A percentile compares a stretch with the other conserved stretches of the same genome.
phyloP scores from a whole-genome alignment of 2,329 filamentous ascomycete genomes.

The Sclerotinia trifoliorum region DNA sequence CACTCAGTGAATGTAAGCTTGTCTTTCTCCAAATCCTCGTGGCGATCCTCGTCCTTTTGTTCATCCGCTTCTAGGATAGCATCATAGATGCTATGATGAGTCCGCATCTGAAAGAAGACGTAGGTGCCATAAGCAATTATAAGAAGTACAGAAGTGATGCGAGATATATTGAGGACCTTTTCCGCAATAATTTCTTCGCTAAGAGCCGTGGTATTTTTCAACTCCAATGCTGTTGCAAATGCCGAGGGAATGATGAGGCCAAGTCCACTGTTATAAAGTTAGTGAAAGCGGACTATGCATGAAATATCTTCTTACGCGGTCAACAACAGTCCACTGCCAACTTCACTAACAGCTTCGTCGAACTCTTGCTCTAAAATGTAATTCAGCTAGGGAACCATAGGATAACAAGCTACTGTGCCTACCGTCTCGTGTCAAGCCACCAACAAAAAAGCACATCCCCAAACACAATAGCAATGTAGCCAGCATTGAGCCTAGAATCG shows the following conservation, averaged over 20 bases:
- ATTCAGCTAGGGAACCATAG: slow-evolving; percentile 6
- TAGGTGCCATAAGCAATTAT: slow-evolving; percentile 67
- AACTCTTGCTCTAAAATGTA: slow-evolving; percentile 58
- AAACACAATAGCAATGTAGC: slow-evolving; percentile 80
- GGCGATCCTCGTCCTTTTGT: slow-evolving; percentile 61
- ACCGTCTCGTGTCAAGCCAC: slow-evolving; percentile 62
- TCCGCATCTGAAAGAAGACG: slow-evolving; percentile 70
- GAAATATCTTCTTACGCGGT: slow-evolving; percentile 63
- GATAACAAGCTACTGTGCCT: background rate
- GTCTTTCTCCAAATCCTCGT: slow-evolving; percentile 57
- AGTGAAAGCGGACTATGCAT: slow-evolving; percentile 8
- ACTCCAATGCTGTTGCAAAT: slow-evolving; percentile 48
- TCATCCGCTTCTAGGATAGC: slow-evolving; percentile 71
- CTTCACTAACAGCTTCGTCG: slow-evolving; percentile 73
- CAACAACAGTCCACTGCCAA: slow-evolving; percentile 72
- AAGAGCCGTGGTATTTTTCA: slow-evolving; percentile 29
- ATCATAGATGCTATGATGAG: slow-evolving; percentile 75
- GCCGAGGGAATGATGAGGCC: slow-evolving; percentile 46
- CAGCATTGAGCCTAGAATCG: slow-evolving; percentile 79
- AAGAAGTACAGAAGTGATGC: slow-evolving; percentile 68
- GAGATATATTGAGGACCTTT: slow-evolving; percentile 64
- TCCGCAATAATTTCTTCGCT: slow-evolving; percentile 45
- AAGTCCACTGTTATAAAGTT: slow-evolving; percentile 44
- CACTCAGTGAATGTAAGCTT: slow-evolving; percentile 77
- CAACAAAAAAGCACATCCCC: slow-evolving; percentile 76